Evolutionary conservation across 257 asterid genomes (phyloP), one percentile per base, ranked within the genome.

Genomic region (Fraxinus americana): DNA sequence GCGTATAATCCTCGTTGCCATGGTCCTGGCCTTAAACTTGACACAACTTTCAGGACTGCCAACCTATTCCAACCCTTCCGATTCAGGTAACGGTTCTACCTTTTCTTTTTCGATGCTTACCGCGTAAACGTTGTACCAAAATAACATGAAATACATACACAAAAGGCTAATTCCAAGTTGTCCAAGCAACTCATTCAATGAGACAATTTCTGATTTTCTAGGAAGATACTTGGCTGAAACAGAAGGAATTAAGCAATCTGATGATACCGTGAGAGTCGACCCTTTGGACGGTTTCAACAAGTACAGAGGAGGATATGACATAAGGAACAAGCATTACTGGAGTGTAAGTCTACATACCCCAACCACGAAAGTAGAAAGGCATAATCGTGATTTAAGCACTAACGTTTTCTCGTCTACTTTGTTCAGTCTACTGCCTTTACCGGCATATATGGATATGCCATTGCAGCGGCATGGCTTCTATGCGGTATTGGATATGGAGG

Each of bases 281-380:
- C 98, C 98, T 66, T 83, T 90, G 1, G 79, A 94, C 43, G 61
- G 75, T 68, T 79, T 94, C 66, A 89, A 89, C 85, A 90, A 89
- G 85, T 94, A 94, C 81, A 88, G 89, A 80, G 98, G 95, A 82
- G 99, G 97, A 1, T 94, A 85, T 79, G 98, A 94, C 59, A 77
- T 92, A 65, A 91, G 88, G 8, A 90, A 89, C 88, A 84, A 80
- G 45, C 88, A 94, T 66, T 94, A 94, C 75, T 94, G 98, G 99
- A 83, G 91, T 83, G 98, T 94, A 85, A 84, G 97, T 83, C 43
- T 79, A 0, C 48, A 63, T 10, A 8, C n/a, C 57, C 0, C 38
- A 91, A 88, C 92, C 12, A 17, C 14, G 3, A 10, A 19, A 7
- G 21, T 2, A 52, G 12, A 36, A 21, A 21, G 5, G 34, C 3